Evolutionary conservation across 306 rosid species (phyloP).

Genomic region (Amphicarpaea edgeworthii): DNA sequence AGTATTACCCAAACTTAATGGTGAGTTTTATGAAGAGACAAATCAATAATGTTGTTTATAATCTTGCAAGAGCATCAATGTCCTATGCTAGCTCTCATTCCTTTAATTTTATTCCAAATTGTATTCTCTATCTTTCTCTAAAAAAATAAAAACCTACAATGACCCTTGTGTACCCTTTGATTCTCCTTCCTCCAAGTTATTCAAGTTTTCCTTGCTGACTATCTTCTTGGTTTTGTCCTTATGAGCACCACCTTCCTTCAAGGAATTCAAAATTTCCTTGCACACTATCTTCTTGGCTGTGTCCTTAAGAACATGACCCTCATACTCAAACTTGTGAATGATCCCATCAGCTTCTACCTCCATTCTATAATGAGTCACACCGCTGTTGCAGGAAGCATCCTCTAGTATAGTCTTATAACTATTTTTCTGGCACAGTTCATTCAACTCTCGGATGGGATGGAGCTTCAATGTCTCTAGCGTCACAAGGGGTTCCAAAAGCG

Average conservation of each 20-base stretch:
- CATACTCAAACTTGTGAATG: slow-evolving; percentile 38
- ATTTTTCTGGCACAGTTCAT: slow-evolving; percentile 55
- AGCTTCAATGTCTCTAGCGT: slow-evolving; percentile 64
- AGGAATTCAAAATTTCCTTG: slow-evolving; percentile 58
- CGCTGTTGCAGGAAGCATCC: slow-evolving; percentile 9
- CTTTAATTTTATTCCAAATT: too few relatives aligned
- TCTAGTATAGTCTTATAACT: slow-evolving; percentile 36
- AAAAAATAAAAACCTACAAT: too few relatives aligned
- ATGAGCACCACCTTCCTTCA: slow-evolving; percentile 47
- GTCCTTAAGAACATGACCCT: slow-evolving; percentile 28
- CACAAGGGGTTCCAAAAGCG: slow-evolving; percentile 75
- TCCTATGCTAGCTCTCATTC: too few relatives aligned
- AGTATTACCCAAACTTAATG: too few relatives aligned
- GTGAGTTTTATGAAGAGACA: too few relatives aligned
- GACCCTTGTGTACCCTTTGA: too few relatives aligned
- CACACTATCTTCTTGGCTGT: slow-evolving; percentile 59
- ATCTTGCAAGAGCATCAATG: too few relatives aligned
- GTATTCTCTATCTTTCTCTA: too few relatives aligned
- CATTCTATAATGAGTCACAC: slow-evolving; percentile 41
- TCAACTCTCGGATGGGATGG: slow-evolving; percentile 68
- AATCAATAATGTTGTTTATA: too few relatives aligned
- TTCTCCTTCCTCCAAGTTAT: slow-evolving; percentile 50
- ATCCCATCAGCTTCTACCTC: slow-evolving; percentile 64
- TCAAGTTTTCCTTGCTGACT: slow-evolving; percentile 63
- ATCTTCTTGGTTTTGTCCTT: slow-evolving; percentile 52